Evolutionary conservation across 345 rosid genomes (phyloP).

Genomic region (Boechera stricta): DNA sequence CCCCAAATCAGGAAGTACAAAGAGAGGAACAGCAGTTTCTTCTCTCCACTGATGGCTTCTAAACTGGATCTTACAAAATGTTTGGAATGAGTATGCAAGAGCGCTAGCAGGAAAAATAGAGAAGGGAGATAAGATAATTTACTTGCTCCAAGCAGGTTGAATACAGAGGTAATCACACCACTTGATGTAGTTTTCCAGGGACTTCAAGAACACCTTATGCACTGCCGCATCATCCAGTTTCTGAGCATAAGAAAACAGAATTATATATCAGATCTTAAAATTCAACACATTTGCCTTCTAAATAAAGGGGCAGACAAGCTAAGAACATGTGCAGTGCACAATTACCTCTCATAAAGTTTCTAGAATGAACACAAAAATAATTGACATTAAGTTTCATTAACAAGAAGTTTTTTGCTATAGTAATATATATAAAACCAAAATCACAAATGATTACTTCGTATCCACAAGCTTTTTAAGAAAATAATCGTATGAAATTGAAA

Average conservation of each 20-base stretch:
- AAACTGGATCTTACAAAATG: constrained; percentile 57
- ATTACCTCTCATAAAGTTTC: constrained; percentile 11
- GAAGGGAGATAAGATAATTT: constrained; percentile 36
- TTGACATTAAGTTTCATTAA: constrained; percentile 9
- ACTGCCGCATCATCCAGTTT: constrained; percentile 82
- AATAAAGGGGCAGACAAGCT: not conserved
- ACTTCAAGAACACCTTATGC: constrained; percentile 71
- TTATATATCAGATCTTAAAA: constrained; percentile 7
- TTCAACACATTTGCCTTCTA: constrained; percentile 19
- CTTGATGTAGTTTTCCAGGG: constrained; percentile 85
- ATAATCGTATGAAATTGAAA: constrained; percentile 15
- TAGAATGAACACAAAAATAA: constrained; percentile 18
- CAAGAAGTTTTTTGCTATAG: not conserved
- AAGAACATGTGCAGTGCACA: constrained; percentile 17
- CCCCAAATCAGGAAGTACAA: constrained; percentile 96
- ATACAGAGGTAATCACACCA: constrained; percentile 91
- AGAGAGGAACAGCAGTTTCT: constrained; percentile 77
- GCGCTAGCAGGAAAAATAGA: constrained; percentile 36
- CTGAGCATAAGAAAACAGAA: constrained; percentile 46
- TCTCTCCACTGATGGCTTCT: constrained; percentile 79
- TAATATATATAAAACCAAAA: not conserved
- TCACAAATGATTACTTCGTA: not conserved
- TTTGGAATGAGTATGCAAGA: constrained; percentile 28
- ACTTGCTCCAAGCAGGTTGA: constrained; percentile 94
- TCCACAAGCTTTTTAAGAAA: constrained; percentile 12